Evolutionary conservation across 306 rosid genomes (phyloP), one percentile per base, ranked within the genome.

Genomic region (Castanea sativa): DNA sequence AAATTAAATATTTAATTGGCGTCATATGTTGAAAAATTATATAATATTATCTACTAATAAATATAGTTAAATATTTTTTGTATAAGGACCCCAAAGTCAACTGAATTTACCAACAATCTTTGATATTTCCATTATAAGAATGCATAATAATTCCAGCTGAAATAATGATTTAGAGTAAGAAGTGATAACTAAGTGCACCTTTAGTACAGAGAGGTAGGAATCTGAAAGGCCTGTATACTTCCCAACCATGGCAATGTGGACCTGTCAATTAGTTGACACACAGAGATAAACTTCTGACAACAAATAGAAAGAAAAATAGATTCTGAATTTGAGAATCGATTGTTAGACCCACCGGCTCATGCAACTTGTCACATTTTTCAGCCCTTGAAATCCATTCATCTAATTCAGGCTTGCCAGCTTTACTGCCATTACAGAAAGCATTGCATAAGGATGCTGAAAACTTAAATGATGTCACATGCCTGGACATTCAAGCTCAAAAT

Each of bases 191-290:
- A 82, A 79, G 30, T 55, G 23, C 80, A 95, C 99, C 99, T 93
- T 95, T 35, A 87, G 55, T 63, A 95, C 94, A 83, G 99, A 95
- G 78, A 95, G 96, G 89, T 95, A 95, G 59, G 98, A 88, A 91
- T 95, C 99, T 19, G 92, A 81, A 74, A 95, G 97, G 69, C 91
- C 93, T 10, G 99, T 93, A 80, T 95, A 95, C 78, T 95, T 95
- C 81, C 99, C 99, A 59, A 95, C 98, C 91, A 95, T 90, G 59
- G 99, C 97, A 87, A 95, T 93, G 72, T 87, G 90, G 70, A 95
- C 98, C 99, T 95, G 91, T 61, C 55, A 70, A 4, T 60, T 32
- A 70, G 7, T 51, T 2, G 13, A 59, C 8, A 73, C 1, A 8
- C 5, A 67, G 7, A 33, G 6, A 9, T 76, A 30, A 75, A 33